These are phyloP conservation scores for Plenodomus lindquistii DNA, from an alignment of 2,329 filamentous ascomycete genomes.

Conservation along the genomic window DNA sequence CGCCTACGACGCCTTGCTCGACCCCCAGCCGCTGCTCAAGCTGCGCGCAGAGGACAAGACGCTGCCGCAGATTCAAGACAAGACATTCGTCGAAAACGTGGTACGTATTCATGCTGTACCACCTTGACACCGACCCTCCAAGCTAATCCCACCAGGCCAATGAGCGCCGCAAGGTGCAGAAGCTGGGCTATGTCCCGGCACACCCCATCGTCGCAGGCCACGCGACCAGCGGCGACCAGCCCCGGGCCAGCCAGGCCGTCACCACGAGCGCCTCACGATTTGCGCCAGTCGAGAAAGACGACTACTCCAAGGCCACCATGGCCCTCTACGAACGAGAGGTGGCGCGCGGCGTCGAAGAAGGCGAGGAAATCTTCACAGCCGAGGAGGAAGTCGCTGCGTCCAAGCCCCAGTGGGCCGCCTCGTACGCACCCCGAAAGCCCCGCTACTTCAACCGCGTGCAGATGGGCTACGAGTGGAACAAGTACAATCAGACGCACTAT, in stretches of 20 bases:
- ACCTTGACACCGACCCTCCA: slow-evolving; percentile 30
- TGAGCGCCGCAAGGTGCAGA: slow-evolving; percentile 64
- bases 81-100: slow-evolving; percentile 60
- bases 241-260: slow-evolving; percentile 48
- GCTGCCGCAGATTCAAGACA: slow-evolving; percentile 62
- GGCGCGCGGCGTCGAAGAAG: slow-evolving; percentile 85
- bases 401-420: slow-evolving; percentile 78
- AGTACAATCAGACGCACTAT: slow-evolving; percentile 99
- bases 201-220: slow-evolving; percentile 48
- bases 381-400: slow-evolving; percentile 76
- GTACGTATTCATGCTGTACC: slow-evolving; percentile 40
- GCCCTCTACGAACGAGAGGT: slow-evolving; percentile 91
- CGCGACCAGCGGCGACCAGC: slow-evolving; percentile 27
- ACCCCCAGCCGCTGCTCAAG: slow-evolving; percentile 69
- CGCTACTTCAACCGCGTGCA: slow-evolving; percentile 97
- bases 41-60: slow-evolving; percentile 66
- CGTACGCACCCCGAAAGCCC: slow-evolving; percentile 88
- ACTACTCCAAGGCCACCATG: slow-evolving; percentile 84
- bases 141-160: slow-evolving; percentile 31
- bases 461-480: slow-evolving; percentile 99
- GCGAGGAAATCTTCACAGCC: slow-evolving; percentile 92
- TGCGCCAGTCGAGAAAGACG: slow-evolving; percentile 69
- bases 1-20: slow-evolving; percentile 51
- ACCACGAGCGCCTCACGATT: slow-evolving; percentile 68
- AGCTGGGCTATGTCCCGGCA: slow-evolving; percentile 70